These are phyloP conservation scores for Cystoisospora suis DNA, from an alignment of 169 alveolate genomes.

Conservation along the genomic window DNA sequence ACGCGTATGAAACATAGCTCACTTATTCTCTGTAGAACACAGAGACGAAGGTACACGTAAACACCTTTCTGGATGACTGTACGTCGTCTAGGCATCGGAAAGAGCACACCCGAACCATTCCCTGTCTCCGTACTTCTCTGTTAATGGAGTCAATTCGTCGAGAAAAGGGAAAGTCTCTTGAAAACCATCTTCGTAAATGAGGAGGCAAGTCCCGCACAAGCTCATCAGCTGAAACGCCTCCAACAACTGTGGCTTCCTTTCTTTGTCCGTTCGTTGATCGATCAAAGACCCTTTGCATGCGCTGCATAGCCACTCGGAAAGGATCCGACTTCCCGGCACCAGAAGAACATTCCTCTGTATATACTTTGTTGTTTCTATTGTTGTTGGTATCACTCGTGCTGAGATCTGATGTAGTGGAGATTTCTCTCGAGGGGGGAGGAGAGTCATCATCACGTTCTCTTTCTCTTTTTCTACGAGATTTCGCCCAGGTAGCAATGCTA, in stretches of 20 bases:
- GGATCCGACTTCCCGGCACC: neutral
- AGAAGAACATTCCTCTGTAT: neutral
- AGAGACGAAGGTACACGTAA: too few relatives aligned
- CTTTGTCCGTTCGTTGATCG: neutral
- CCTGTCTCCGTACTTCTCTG: neutral
- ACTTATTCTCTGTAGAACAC: too few relatives aligned
- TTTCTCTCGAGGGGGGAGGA: neutral
- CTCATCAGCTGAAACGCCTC: neutral
- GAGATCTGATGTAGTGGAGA: too few relatives aligned
- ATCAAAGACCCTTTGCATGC: conserved; percentile 2
- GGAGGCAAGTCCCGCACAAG: neutral
- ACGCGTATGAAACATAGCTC: too few relatives aligned
- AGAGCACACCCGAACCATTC: too few relatives aligned
- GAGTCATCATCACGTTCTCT: neutral
- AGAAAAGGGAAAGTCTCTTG: neutral
- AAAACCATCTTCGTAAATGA: neutral
- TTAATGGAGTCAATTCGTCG: neutral
- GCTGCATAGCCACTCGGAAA: neutral
- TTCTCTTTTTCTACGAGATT: neutral
- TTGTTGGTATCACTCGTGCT: too few relatives aligned
- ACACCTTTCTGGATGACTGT: too few relatives aligned
- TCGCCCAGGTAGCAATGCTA: conserved; percentile 1
- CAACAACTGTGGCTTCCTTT: neutral
- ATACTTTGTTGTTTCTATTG: too few relatives aligned
- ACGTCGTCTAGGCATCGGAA: too few relatives aligned